phyloP scores from a whole-genome alignment of 495 filamentous ascomycete genomes.

The Chlorociboria aeruginascens region DNA sequence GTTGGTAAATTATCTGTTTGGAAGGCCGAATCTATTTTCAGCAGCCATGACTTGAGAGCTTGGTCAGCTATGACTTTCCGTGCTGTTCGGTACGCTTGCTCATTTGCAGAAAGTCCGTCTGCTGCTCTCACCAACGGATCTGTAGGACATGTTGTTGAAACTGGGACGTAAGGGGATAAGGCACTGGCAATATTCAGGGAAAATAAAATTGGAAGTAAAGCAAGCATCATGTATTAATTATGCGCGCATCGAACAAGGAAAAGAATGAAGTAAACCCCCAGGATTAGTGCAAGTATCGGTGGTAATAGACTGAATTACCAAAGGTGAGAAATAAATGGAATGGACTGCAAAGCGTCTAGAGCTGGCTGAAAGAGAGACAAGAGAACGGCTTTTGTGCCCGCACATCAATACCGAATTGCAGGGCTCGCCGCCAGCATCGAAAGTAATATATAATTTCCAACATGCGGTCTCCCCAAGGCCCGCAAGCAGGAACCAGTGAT shows the following conservation, averaged over 20 bases:
- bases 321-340: too few species aligned
- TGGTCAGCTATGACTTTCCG: conserved; percentile 24
- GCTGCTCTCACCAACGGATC: conserved; percentile 13
- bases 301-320: too few species aligned
- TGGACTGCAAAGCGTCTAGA: too few species aligned
- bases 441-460: too few species aligned
- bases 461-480: too few species aligned
- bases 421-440: too few species aligned
- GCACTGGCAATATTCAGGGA: background rate
- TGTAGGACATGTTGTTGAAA: conserved; percentile 8
- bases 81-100: conserved; percentile 21
- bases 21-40: conserved; percentile 24
- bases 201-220: conserved; percentile 1
- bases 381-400: too few species aligned
- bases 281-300: too few species aligned
- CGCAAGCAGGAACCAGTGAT: too few species aligned
- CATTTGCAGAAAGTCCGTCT: conserved; percentile 11
- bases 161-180: conserved; percentile 7
- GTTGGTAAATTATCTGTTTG: conserved; percentile 13
- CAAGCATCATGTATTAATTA: conserved; percentile 2
- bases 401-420: too few species aligned
- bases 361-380: too few species aligned
- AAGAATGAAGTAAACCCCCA: background rate
- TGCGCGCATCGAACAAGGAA: background rate
- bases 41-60: conserved; percentile 25